Conservation (phyloP, 202 grass and related monocot genomes). For the Schoenoplectus tabernaemontani region DNA sequence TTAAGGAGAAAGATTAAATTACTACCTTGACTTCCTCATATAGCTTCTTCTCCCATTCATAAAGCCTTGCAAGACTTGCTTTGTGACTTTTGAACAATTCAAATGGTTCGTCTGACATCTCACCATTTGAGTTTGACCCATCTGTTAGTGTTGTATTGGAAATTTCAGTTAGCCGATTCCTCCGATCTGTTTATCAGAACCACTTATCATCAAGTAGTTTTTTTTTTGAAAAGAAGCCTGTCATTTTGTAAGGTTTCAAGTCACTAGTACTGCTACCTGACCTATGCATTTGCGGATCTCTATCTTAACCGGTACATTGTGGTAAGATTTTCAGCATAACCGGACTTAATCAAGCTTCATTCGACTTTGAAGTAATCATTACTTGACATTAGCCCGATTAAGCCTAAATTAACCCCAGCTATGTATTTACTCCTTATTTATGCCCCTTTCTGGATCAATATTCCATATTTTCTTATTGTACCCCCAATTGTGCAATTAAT, state of each 20-base stretch:
- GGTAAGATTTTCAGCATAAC: background rate
- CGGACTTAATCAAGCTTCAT: background rate
- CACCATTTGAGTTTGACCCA: conserved; percentile 29
- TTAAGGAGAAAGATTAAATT: background rate
- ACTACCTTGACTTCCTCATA: conserved; percentile 85
- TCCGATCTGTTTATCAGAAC: background rate
- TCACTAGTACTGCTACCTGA: background rate
- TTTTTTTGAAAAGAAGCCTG: background rate
- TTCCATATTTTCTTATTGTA: background rate
- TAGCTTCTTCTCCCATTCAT: conserved; percentile 82
- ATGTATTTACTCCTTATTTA: background rate
- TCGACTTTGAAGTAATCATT: background rate
- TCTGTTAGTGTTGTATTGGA: conserved; percentile 23
- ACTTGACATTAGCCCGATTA: background rate
- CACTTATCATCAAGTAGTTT: background rate
- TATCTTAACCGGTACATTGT: background rate
- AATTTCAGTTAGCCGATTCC: conserved; percentile 33
- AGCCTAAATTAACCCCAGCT: background rate
- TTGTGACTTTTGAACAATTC: conserved; percentile 72
- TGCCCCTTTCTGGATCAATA: background rate
- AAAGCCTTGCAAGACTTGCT: conserved; percentile 71
- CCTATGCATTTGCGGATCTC: background rate
- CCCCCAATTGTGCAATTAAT: background rate
- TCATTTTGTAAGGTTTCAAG: background rate
- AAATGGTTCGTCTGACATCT: conserved; percentile 46